Percentiles rank a stretch among this genome's conserved stretches.
Conservation (phyloP, 805 yeast genomes). For the Grigorovia humatica region DNA sequence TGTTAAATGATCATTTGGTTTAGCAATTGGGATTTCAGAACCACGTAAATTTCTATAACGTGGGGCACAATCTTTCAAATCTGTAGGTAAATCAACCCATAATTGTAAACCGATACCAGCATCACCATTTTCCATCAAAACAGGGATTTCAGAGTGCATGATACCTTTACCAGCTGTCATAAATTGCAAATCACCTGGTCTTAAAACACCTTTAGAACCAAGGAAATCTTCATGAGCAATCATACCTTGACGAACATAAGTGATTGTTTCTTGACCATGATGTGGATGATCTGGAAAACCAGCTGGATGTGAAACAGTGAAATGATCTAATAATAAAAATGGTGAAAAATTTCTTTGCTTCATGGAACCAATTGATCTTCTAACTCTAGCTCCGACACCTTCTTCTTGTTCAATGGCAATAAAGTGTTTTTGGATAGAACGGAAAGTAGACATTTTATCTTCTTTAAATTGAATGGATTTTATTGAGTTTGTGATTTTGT, state of each 20-base stretch:
- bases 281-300: constrained; percentile 85
- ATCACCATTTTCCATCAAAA: constrained; percentile 37
- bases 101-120: constrained; percentile 65
- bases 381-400: constrained; percentile 81
- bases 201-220: constrained; percentile 66
- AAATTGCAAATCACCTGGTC: constrained; percentile 80
- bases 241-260: constrained; percentile 53
- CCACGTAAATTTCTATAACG: constrained; percentile 68
- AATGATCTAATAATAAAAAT: constrained; percentile 73
- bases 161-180: constrained; percentile 91
- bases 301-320: constrained; percentile 48
- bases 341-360: constrained; percentile 69
- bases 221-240: constrained; percentile 82
- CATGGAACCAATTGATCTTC: constrained; percentile 68
- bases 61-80: constrained; percentile 54
- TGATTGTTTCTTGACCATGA: constrained; percentile 74
- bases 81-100: constrained; percentile 76
- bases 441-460: constrained; percentile 8
- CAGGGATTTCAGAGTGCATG: constrained; percentile 82
- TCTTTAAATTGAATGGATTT: background rate
- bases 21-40: constrained; percentile 60
- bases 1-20: constrained; percentile 51
- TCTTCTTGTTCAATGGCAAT: constrained; percentile 64
- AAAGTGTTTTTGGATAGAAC: constrained; percentile 42
- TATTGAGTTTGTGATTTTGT: background rate